These are phyloP conservation scores for Auriscalpium orientale DNA, from an alignment of 768 basidiomycete species.

Conservation along the genomic window DNA sequence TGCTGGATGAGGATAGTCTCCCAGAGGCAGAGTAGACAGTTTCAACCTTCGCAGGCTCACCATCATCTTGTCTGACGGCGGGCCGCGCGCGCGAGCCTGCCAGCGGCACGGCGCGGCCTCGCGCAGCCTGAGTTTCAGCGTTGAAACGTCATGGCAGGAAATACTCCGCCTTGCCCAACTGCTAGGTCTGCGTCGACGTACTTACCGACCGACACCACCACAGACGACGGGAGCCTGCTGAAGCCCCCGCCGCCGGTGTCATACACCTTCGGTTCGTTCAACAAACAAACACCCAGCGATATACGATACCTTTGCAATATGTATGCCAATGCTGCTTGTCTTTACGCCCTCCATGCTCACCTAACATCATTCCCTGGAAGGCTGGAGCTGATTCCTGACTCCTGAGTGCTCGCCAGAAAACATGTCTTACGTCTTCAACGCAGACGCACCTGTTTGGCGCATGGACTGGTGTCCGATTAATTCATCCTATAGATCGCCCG, in stretches of 20 bases:
- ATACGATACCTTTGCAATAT: slow-evolving; percentile 50
- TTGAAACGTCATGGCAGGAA: too few species aligned
- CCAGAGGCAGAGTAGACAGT: too few species aligned
- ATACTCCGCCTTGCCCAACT: background rate
- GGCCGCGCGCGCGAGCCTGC: too few species aligned
- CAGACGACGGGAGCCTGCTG: slow-evolving; percentile 41
- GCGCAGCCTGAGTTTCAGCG: too few species aligned
- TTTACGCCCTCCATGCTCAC: background rate
- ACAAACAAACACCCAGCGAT: slow-evolving; percentile 42
- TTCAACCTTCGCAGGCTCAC: too few species aligned
- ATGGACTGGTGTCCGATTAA: slow-evolving; percentile 94
- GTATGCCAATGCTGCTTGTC: slow-evolving; percentile 30
- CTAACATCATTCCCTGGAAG: slow-evolving; percentile 31
- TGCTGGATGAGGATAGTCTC: too few species aligned
- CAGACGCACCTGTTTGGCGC: slow-evolving; percentile 86
- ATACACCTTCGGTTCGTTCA: slow-evolving; percentile 64
- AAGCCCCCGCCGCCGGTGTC: slow-evolving; percentile 45
- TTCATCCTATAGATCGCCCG: slow-evolving; percentile 46
- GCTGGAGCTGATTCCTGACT: too few species aligned
- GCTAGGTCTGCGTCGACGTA: slow-evolving; percentile 49
- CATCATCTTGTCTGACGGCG: too few species aligned
- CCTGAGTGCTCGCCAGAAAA: slow-evolving; percentile 50
- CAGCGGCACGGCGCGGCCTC: too few species aligned
- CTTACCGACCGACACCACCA: slow-evolving; percentile 48
- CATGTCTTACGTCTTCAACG: slow-evolving; percentile 67